phyloP scores from a whole-genome alignment of 352 stramenopile genomes.

The Phytophthora constricta region DNA sequence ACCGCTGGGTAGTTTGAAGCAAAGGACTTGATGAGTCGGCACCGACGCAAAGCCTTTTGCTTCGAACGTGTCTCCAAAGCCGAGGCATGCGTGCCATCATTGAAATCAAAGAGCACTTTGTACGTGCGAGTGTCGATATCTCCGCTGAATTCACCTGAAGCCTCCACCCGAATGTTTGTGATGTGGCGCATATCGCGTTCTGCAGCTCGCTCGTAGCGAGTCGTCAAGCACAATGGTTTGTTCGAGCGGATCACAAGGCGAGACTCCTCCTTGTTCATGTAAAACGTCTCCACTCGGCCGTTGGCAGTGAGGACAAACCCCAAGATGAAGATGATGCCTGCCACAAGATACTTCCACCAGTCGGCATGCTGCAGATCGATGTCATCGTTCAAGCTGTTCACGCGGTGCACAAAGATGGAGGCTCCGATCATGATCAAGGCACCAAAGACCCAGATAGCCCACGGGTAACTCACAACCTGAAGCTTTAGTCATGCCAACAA shows the following conservation, averaged over 20 bases:
- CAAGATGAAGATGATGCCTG: slow-evolving; percentile 54
- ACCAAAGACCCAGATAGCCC: slow-evolving; percentile 63
- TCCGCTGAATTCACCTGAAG: slow-evolving; percentile 65
- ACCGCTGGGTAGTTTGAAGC: slow-evolving; percentile 20
- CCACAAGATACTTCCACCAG: slow-evolving; percentile 81
- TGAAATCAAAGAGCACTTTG: slow-evolving; percentile 79
- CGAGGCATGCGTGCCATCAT: slow-evolving; percentile 58
- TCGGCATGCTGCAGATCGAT: slow-evolving; percentile 22
- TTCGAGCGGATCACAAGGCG: slow-evolving; percentile 50
- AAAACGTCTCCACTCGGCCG: slow-evolving; percentile 66
- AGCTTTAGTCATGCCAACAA: slow-evolving; percentile 36
- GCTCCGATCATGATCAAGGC: slow-evolving; percentile 56
- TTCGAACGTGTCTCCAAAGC: slow-evolving; percentile 68
- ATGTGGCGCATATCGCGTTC: slow-evolving; percentile 65
- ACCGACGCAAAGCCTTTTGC: slow-evolving; percentile 59
- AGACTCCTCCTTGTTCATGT: slow-evolving; percentile 57
- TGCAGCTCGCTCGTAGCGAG: slow-evolving; percentile 43
- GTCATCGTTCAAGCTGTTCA: slow-evolving; percentile 38
- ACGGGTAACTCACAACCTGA: slow-evolving; percentile 66
- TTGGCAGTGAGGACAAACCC: slow-evolving; percentile 53
- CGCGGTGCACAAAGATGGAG: slow-evolving; percentile 64
- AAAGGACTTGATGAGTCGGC: slow-evolving; percentile 66
- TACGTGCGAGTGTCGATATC: slow-evolving; percentile 75
- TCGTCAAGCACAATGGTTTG: slow-evolving; percentile 57
- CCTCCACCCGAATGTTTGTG: slow-evolving; percentile 67